Percentiles rank a stretch among this genome's conserved stretches.
These are phyloP conservation scores for Blastomyces emzantsi DNA, from an alignment of 2,329 filamentous ascomycete species.

Conservation along the genomic window DNA sequence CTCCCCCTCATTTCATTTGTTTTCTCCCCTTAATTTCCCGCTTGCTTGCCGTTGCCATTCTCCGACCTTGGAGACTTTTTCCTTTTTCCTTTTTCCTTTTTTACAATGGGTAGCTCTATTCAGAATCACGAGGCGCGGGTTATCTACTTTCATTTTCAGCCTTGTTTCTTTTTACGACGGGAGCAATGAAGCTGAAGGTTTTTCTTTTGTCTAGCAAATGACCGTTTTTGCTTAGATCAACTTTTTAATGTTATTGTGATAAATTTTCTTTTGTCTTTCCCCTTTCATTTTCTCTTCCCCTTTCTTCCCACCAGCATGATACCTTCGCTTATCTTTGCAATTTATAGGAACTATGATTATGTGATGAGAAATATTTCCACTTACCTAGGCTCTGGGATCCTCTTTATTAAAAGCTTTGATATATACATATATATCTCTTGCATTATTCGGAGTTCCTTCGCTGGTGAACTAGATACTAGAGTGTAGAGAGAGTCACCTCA, in stretches of 20 bases:
- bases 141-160: background rate
- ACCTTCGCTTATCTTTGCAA: background rate
- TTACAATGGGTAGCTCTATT: constrained; percentile 3
- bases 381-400: background rate
- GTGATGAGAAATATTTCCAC: background rate
- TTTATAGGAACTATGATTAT: background rate
- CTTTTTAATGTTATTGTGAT: constrained; percentile 3
- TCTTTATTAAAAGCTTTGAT: background rate
- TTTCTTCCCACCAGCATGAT: background rate
- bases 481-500: background rate
- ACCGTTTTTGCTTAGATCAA: constrained; percentile 8
- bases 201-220: constrained; percentile 4
- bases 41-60: background rate
- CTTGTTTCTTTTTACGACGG: background rate
- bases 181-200: background rate
- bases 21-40: too few species aligned
- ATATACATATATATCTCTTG: background rate
- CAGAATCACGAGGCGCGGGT: background rate
- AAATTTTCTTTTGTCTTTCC: background rate
- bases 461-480: background rate
- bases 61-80: background rate
- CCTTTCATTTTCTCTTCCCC: too few species aligned
- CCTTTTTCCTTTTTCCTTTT: background rate
- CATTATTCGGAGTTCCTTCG: background rate
- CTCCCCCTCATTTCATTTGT: background rate